Percentiles rank a stretch among this genome's conserved stretches.
Evolutionary conservation across 2,329 filamentous ascomycete genomes (phyloP).

Genomic region (Colletotrichum magnum): DNA sequence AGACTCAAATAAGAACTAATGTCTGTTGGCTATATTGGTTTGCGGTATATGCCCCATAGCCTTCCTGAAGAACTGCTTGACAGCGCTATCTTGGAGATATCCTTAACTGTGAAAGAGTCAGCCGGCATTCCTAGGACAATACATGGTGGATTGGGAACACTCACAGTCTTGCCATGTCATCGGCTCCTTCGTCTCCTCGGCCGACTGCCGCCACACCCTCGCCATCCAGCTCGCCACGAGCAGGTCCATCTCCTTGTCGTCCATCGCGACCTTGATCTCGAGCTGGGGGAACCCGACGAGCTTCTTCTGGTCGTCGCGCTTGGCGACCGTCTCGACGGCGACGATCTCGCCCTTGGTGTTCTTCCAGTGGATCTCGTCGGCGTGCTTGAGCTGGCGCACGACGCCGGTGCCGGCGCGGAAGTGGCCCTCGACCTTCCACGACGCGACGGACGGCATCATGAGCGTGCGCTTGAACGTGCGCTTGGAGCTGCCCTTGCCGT

Average conservation of each 20-base stretch:
- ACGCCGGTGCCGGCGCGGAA: constrained; percentile 44
- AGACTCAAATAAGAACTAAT: no score
- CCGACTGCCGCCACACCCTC: constrained; percentile 46
- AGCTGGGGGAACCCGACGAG: constrained; percentile 43
- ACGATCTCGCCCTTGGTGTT: constrained; percentile 42
- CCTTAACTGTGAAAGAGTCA: constrained; percentile 4
- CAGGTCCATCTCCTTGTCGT: constrained; percentile 48
- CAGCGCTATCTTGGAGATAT: constrained; percentile 1
- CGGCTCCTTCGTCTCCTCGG: constrained; percentile 43
- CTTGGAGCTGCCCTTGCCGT: constrained; percentile 43
- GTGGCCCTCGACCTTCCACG: constrained; percentile 44
- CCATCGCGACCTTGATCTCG: constrained; percentile 41
- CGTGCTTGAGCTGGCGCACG: constrained; percentile 43
- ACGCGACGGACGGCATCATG: constrained; percentile 41
- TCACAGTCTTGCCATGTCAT: constrained; percentile 46
- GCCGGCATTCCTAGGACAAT: background rate
- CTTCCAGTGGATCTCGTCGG: constrained; percentile 46
- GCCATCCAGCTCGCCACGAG: constrained; percentile 49
- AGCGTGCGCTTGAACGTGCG: constrained; percentile 41
- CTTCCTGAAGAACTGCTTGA: no score
- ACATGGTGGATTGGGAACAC: background rate
- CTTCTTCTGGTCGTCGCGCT: constrained; percentile 41
- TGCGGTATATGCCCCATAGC: no score
- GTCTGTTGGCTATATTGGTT: no score
- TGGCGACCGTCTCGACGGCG: constrained; percentile 46